Base-by-base conservation (phyloP, 2,329 filamentous ascomycete species). In the Penicillium sumatraense region DNA sequence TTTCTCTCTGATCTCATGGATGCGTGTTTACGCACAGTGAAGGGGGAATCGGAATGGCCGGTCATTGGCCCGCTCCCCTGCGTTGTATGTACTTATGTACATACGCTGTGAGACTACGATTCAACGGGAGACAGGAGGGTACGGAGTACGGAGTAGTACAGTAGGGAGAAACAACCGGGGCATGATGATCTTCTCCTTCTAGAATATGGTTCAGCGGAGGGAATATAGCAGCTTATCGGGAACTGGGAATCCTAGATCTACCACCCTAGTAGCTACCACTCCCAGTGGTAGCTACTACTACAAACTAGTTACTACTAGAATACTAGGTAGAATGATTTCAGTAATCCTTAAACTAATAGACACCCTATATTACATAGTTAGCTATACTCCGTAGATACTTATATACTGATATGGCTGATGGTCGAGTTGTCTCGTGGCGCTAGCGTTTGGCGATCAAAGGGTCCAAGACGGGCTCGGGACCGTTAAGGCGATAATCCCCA, bases 41-140 rank as follows among this genome's bases (percentile, higher is more conserved):
- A 26, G 20, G 23, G 36, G n/a, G 21, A 23, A 4, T 14, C 14
- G 23, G 40, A 44, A 44, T 24, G 40, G 14, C 44, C 27, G 45
- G 45, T 54, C 40, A 54, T 54, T 54, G 52, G 52, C 29, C 16
- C 41, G 40, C 18, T 45, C 51, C 51, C 51, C 51, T 53, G 50
- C 50, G 42, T n/a, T n/a, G n/a, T 51, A 18, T 52, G 49, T 51
- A 23, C n/a, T n/a, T n/a, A n/a, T 51, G 47, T 35, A 35, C 14
- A 14, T 41, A 49, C n/a, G 27, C 36, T 29, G 50, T 47, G 42
- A 35, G 20, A 51, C 49, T 45, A 31, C 35, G n/a, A 18, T 40
- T 38, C 16, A 16, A 36, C 33, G 18, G 33, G 33, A 36, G 33
- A 18, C 18, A 40, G 18, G 20, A 21, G 18, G 36, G n/a, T n/a